Conservation (phyloP, 2,329 filamentous ascomycete species). For the Fusarium coicis region DNA sequence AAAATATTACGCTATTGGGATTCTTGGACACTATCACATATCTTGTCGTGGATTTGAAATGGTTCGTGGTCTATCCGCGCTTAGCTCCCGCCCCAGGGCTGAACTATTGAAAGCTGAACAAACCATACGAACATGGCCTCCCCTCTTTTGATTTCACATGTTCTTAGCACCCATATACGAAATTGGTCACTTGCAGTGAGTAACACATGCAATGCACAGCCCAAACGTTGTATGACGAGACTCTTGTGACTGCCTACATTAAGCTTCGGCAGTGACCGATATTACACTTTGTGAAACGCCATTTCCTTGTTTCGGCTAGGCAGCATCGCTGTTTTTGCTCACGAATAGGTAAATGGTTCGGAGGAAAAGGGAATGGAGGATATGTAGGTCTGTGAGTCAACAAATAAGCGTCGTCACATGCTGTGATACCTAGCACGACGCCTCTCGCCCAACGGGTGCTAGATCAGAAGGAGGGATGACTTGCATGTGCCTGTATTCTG, state of each 20-base stretch:
- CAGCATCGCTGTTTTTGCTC: too few species aligned
- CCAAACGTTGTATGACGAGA: neutral
- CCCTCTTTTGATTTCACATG: neutral
- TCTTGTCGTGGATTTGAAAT: neutral
- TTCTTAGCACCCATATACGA: fast-evolving
- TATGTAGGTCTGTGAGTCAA: too few species aligned
- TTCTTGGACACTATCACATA: neutral
- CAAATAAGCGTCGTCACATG: neutral
- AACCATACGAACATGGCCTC: neutral
- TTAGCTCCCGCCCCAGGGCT: conserved; percentile 1
- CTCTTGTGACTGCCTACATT: neutral
- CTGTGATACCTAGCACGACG: neutral
- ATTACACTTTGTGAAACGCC: neutral
- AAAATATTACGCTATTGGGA: neutral
- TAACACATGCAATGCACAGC: neutral
- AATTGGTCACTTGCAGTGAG: neutral
- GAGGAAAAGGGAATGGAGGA: neutral
- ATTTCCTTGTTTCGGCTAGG: neutral
- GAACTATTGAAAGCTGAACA: neutral
- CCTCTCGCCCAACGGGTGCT: neutral
- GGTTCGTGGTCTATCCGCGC: neutral
- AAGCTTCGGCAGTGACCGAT: neutral
- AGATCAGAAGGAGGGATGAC: neutral
- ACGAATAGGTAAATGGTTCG: neutral
- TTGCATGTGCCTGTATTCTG: neutral